Percentiles rank a stretch among this genome's conserved stretches.
Evolutionary conservation across 1,284 basidiomycete genomes (phyloP).

Genomic region (Ganoderma sp.): DNA sequence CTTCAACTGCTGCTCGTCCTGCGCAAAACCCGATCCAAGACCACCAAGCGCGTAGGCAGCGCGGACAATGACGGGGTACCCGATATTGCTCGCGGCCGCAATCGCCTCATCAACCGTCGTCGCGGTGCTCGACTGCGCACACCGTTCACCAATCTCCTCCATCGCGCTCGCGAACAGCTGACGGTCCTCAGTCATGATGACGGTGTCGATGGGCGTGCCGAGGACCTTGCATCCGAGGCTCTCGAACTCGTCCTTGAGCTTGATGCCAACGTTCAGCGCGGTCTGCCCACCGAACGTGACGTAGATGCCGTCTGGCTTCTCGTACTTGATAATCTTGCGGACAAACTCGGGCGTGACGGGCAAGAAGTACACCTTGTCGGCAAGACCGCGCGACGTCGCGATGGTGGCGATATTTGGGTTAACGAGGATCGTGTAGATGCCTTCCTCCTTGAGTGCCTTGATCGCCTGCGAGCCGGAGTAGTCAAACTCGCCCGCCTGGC

Average conservation of each 20-base stretch:
- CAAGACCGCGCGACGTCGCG: conserved; percentile 95
- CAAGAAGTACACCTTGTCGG: conserved; percentile 99
- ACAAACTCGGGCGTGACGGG: conserved; percentile 99
- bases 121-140: conserved; percentile 88
- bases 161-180: conserved; percentile 95
- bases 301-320: conserved; percentile 98
- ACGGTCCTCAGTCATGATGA: conserved; percentile 97
- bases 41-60: conserved; percentile 97
- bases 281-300: conserved; percentile 99
- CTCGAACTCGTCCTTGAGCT: conserved; percentile 95
- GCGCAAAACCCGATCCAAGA: conserved; percentile 93
- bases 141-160: conserved; percentile 95
- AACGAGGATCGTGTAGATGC: conserved; percentile 97
- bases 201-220: conserved; percentile 96
- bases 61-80: conserved; percentile 97
- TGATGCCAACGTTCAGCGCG: conserved; percentile 95
- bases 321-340: conserved; percentile 96
- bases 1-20: conserved; percentile 86
- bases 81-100: conserved; percentile 84
- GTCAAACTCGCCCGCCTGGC: conserved; percentile 99
- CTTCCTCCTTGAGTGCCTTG: conserved; percentile 98
- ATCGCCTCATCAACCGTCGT: conserved; percentile 86
- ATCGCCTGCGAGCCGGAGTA: conserved; percentile 99
- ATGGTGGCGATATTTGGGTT: conserved; percentile 99
- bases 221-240: conserved; percentile 89